Conservation (phyloP, 2,329 filamentous ascomycete species). For the Anthostomella pinea region DNA sequence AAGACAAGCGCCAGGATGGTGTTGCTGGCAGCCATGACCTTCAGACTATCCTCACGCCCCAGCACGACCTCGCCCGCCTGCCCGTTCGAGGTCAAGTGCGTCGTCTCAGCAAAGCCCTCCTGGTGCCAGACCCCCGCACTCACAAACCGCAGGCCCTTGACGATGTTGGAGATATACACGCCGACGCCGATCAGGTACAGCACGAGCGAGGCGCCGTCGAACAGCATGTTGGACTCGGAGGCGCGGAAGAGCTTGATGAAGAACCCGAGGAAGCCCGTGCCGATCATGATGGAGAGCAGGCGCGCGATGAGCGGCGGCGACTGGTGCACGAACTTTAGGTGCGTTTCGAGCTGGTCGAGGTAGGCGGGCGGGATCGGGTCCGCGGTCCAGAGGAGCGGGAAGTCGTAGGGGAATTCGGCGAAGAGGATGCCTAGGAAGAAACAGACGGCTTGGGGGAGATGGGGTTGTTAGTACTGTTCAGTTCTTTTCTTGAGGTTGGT, state of each 20-base stretch:
- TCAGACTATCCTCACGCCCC: conserved; percentile 81
- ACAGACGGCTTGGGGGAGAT: conserved; percentile 64
- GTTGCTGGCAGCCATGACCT: conserved; percentile 90
- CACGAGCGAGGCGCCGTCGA: conserved; percentile 79
- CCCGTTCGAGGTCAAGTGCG: not conserved
- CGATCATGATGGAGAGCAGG: conserved; percentile 90
- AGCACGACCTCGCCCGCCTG: conserved; percentile 63
- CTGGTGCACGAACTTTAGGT: conserved; percentile 87
- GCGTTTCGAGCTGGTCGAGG: conserved; percentile 81
- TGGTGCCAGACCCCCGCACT: conserved; percentile 63
- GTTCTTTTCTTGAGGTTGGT: not conserved
- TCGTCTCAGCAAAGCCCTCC: conserved; percentile 27
- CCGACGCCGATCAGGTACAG: conserved; percentile 84
- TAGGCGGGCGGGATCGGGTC: conserved; percentile 63
- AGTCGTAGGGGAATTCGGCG: conserved; percentile 94
- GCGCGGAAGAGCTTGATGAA: conserved; percentile 93
- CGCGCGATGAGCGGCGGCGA: conserved; percentile 89
- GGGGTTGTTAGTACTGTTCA: conserved; percentile 1
- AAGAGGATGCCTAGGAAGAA: conserved; percentile 99
- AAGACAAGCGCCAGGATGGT: conserved; percentile 92
- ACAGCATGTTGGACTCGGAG: conserved; percentile 91
- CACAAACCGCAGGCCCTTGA: conserved; percentile 87
- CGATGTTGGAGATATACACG: conserved; percentile 93
- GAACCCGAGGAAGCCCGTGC: conserved; percentile 82
- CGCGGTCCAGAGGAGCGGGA: conserved; percentile 78